A percentile compares a stretch with the other conserved stretches of the same genome.
These are phyloP conservation scores for Catharanthus roseus DNA, from an alignment of 257 asterid species.

Conservation along the genomic window DNA sequence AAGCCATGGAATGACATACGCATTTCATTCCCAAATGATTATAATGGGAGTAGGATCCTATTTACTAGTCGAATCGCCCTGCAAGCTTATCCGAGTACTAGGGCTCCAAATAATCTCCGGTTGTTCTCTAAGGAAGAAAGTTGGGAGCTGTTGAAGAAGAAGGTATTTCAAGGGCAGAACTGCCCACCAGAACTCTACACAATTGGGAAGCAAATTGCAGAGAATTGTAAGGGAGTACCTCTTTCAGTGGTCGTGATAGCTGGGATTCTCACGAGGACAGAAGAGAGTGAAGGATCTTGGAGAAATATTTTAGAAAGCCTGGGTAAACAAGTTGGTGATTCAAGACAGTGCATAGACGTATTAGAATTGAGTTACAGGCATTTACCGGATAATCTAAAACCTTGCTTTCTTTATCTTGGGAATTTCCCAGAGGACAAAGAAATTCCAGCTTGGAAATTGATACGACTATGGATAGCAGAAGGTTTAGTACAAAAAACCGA, in stretches of 20 bases:
- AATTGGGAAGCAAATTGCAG: neutral
- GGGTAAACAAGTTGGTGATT: neutral
- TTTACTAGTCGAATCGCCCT: conserved; percentile 10
- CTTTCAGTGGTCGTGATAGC: conserved; percentile 10
- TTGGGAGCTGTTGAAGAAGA: conserved; percentile 10
- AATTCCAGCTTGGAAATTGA: conserved; percentile 12
- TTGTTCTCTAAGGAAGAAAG: conserved; percentile 11
- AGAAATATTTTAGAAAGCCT: conserved; percentile 6
- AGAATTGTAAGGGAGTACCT: conserved; percentile 10
- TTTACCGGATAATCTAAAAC: conserved; percentile 13
- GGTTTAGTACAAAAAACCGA: conserved; percentile 9
- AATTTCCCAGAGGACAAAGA: conserved; percentile 17
- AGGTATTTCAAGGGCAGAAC: neutral
- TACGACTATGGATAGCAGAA: conserved; percentile 26
- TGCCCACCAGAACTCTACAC: conserved; percentile 3
- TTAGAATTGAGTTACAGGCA: conserved; percentile 1
- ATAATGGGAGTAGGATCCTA: conserved; percentile 15
- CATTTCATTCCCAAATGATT: conserved; percentile 11
- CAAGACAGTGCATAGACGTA: neutral
- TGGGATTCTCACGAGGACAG: conserved; percentile 5
- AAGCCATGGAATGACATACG: conserved; percentile 12
- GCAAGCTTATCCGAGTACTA: neutral
- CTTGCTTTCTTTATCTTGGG: conserved; percentile 20
- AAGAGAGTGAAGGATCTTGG: neutral
- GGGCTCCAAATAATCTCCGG: neutral